Evolutionary conservation across 768 basidiomycete species (phyloP).

Genomic region (Rhizopogon roseolus): DNA sequence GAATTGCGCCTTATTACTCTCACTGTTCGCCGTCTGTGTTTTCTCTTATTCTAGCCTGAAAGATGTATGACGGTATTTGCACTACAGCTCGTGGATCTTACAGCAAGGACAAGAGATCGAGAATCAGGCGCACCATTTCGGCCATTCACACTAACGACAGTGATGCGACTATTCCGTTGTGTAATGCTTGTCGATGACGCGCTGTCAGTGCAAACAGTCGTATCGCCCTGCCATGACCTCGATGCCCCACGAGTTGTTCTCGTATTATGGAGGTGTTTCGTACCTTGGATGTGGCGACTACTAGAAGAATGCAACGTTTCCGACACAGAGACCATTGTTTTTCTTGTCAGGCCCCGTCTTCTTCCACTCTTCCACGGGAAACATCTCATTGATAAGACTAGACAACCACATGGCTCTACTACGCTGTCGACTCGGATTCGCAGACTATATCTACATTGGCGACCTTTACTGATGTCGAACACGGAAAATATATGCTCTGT

Average conservation of each 20-base stretch:
- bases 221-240: slow-evolving; percentile 17
- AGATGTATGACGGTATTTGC: background rate
- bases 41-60: background rate
- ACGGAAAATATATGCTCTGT: background rate
- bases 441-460: background rate
- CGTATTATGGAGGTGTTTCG: slow-evolving; percentile 50
- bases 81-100: slow-evolving; percentile 17
- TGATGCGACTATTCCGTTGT: slow-evolving; percentile 41
- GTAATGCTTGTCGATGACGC: slow-evolving; percentile 29
- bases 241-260: slow-evolving; percentile 46
- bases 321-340: slow-evolving; percentile 43
- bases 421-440: slow-evolving; percentile 10
- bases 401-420: slow-evolving; percentile 53
- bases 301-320: slow-evolving; percentile 54
- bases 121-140: slow-evolving; percentile 26
- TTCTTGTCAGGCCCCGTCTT: slow-evolving; percentile 35
- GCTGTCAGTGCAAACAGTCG: slow-evolving; percentile 1
- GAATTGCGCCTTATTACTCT: slow-evolving; percentile 29
- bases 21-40: slow-evolving; percentile 30
- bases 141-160: slow-evolving; percentile 40
- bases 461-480: background rate
- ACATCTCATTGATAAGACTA: slow-evolving; percentile 17
- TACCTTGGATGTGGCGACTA: slow-evolving; percentile 62
- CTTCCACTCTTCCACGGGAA: background rate
- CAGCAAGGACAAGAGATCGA: background rate